Evolutionary conservation across 176 grass and related monocot species (phyloP).

Genomic region (Oryza glumipatula): DNA sequence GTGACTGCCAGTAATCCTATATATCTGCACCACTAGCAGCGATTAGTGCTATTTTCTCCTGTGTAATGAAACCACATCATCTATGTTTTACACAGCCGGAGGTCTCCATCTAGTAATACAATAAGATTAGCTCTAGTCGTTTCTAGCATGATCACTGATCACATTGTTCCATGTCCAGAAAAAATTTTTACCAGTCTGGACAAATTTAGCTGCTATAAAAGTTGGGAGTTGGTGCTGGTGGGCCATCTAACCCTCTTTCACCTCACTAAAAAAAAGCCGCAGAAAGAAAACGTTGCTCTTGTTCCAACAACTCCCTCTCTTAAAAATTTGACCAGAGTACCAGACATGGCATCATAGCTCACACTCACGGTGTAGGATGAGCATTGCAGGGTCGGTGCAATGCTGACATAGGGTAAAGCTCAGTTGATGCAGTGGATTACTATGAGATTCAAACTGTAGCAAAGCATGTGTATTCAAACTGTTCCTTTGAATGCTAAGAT

Average conservation of each 20-base stretch:
- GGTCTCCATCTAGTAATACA: constrained; percentile 9
- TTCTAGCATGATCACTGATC: background rate
- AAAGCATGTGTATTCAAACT: background rate
- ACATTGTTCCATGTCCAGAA: background rate
- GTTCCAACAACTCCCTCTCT: background rate
- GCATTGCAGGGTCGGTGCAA: background rate
- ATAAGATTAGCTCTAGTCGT: background rate
- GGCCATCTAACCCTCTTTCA: background rate
- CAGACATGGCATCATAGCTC: background rate
- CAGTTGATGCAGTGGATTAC: background rate
- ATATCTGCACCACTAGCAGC: background rate
- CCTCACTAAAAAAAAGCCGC: background rate
- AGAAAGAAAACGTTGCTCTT: background rate
- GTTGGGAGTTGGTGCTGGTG: background rate
- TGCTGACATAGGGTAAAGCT: background rate
- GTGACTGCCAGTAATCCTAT: background rate
- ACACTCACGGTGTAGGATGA: background rate
- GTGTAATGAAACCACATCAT: background rate
- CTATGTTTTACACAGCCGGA: background rate
- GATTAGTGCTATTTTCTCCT: background rate
- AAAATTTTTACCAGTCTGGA: constrained; percentile 22
- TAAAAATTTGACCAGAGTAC: background rate
- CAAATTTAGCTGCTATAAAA: background rate
- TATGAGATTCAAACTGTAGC: background rate
- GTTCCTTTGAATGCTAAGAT: background rate